Conservation (phyloP, 2,329 filamentous ascomycete species). For the Calonectria multiphialidica region DNA sequence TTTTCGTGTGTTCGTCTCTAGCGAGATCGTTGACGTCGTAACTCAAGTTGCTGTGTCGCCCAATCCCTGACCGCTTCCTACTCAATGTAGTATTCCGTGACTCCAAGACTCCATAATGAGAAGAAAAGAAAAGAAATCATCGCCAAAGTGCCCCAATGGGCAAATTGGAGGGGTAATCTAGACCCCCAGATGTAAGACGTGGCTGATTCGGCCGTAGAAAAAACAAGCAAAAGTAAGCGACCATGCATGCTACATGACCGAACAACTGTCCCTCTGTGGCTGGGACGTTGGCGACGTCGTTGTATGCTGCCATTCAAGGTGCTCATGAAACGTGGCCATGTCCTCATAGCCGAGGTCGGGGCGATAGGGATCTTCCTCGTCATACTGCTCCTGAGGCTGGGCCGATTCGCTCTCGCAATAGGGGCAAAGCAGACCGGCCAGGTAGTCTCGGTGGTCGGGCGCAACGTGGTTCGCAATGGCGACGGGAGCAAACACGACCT, state of each 20-base stretch:
- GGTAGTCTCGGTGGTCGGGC: conserved; percentile 64
- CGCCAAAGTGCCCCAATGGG: neutral
- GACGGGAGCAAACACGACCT: conserved; percentile 67
- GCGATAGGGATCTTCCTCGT: conserved; percentile 62
- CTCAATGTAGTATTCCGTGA: conserved; percentile 15
- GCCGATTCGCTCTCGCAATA: conserved; percentile 68
- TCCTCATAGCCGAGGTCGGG: conserved; percentile 65
- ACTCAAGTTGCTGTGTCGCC: conserved; percentile 21
- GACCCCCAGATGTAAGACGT: conserved; percentile 6
- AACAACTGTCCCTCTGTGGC: conserved; percentile 55
- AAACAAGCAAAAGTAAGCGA: neutral
- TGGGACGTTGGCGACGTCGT: conserved; percentile 53
- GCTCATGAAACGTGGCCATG: conserved; percentile 62
- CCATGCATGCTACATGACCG: conserved; percentile 55
- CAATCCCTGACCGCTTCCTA: conserved; percentile 2
- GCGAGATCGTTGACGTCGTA: conserved; percentile 34
- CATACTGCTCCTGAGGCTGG: conserved; percentile 56
- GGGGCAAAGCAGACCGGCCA: conserved; percentile 64
- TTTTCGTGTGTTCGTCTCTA: conserved; percentile 21
- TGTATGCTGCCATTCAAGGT: conserved; percentile 69
- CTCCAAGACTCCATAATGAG: conserved; percentile 40
- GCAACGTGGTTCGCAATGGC: conserved; percentile 69
- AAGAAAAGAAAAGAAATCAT: neutral
- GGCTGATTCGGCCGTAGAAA: neutral
- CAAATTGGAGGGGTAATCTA: neutral